These are phyloP conservation scores for Globisporangium orthogonon DNA, from an alignment of 352 stramenopile species.

Conservation along the genomic window DNA sequence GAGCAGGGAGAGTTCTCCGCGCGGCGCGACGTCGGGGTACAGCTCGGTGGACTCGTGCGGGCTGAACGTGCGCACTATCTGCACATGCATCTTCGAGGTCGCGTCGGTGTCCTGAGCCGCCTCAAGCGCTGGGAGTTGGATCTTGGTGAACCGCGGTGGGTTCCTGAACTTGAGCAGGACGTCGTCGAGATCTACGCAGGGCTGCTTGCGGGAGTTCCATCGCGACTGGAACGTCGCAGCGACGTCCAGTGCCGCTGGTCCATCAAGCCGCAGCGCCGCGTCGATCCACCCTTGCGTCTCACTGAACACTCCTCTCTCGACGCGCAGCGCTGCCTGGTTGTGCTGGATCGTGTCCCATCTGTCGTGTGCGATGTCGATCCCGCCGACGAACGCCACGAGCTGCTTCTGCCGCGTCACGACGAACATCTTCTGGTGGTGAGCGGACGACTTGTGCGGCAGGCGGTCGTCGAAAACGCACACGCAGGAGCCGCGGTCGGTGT, in stretches of 20 bases:
- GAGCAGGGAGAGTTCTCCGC: slow-evolving; percentile 49
- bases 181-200: slow-evolving; percentile 33
- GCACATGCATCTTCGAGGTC: slow-evolving; percentile 14
- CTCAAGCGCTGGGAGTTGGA: not conserved
- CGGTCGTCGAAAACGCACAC: slow-evolving; percentile 60
- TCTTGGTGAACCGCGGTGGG: slow-evolving; percentile 18
- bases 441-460: slow-evolving; percentile 43
- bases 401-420: slow-evolving; percentile 33
- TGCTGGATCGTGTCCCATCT: slow-evolving; percentile 59
- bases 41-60: slow-evolving; percentile 19
- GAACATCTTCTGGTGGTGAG: slow-evolving; percentile 68
- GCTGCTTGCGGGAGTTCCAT: slow-evolving; percentile 42
- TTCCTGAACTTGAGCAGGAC: slow-evolving; percentile 44
- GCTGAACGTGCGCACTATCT: slow-evolving; percentile 57
- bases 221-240: slow-evolving; percentile 54
- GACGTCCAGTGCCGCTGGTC: slow-evolving; percentile 43
- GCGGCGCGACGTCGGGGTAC: slow-evolving; percentile 40
- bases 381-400: slow-evolving; percentile 43
- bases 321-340: slow-evolving; percentile 37
- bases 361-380: slow-evolving; percentile 46
- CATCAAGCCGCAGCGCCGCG: slow-evolving; percentile 36
- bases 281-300: slow-evolving; percentile 57
- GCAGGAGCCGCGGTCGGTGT: slow-evolving; percentile 1
- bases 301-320: slow-evolving; percentile 28
- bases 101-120: not conserved